Evolutionary conservation across 108 stramenopile species (phyloP).

Genomic region (Heterococcus sp.): DNA sequence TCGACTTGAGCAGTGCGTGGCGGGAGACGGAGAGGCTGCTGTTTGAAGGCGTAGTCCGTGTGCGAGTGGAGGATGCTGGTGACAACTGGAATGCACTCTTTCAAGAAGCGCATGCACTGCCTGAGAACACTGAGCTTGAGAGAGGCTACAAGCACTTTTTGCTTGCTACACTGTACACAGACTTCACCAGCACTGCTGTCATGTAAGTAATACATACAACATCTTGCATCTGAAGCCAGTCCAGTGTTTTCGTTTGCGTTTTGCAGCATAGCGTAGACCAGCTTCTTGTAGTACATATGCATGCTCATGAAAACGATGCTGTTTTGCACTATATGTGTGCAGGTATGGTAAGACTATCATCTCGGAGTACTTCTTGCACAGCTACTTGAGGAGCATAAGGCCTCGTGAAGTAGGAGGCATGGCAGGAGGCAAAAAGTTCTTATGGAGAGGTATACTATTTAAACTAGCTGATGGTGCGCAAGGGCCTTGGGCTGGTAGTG

Average conservation of each 20-base stretch:
- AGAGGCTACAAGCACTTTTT: constrained; percentile 1
- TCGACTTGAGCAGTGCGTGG: background rate
- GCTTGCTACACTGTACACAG: background rate
- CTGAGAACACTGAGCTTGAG: constrained; percentile 10
- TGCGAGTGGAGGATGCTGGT: constrained; percentile 11
- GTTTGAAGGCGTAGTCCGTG: constrained; percentile 5
- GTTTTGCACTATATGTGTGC: constrained; percentile 10
- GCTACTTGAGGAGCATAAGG: constrained; percentile 40
- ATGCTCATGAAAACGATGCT: background rate
- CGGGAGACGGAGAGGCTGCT: constrained; percentile 19
- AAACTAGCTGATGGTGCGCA: constrained; percentile 43
- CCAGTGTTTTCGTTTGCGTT: background rate
- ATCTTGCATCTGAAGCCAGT: background rate
- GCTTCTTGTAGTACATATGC: background rate
- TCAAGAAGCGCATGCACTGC: constrained; percentile 20
- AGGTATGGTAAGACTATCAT: constrained; percentile 22
- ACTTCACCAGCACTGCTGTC: background rate
- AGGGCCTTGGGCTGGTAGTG: constrained; percentile 44
- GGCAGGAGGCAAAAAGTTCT: constrained; percentile 40
- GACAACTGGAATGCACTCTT: constrained; percentile 43
- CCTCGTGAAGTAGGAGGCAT: constrained; percentile 17
- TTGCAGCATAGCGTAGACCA: background rate
- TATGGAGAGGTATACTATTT: constrained; percentile 48
- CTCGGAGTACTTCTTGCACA: constrained; percentile 45
- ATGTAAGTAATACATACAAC: background rate